Conservation (phyloP, 371 early-diverging fungal genomes). For the Mortierella sp. region DNA sequence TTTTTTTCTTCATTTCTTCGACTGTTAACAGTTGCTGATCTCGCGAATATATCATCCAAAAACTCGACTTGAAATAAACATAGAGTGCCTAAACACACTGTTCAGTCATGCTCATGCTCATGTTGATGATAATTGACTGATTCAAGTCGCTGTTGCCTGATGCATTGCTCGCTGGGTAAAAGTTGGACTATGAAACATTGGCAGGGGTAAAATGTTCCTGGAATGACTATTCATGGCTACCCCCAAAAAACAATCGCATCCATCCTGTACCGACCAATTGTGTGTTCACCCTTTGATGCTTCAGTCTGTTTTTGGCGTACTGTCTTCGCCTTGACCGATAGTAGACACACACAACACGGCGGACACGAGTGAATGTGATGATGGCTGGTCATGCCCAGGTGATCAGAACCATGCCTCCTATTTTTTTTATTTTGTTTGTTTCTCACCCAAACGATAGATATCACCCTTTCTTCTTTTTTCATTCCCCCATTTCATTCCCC, state of each 20-base stretch:
- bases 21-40: background rate
- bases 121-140: too few species aligned
- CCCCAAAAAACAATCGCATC: too few species aligned
- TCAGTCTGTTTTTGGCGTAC: background rate
- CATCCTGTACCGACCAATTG: too few species aligned
- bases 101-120: too few species aligned
- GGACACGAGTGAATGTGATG: conserved; percentile 2
- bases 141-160: too few species aligned
- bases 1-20: background rate
- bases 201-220: too few species aligned
- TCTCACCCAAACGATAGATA: background rate
- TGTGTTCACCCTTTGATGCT: background rate
- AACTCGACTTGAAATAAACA: background rate
- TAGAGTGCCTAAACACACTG: background rate
- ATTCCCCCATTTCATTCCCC: conserved; percentile 6
- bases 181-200: too few species aligned
- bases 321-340: background rate
- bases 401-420: conserved; percentile 16
- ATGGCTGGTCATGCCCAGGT: conserved; percentile 2
- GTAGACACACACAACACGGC: background rate
- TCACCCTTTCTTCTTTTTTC: conserved; percentile 6
- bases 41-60: background rate
- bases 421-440: conserved; percentile 7
- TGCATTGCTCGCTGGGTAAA: too few species aligned
- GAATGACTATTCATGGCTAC: too few species aligned